Base-by-base conservation (phyloP, 78 protist species). In the Polysphondylium violaceum region DNA sequence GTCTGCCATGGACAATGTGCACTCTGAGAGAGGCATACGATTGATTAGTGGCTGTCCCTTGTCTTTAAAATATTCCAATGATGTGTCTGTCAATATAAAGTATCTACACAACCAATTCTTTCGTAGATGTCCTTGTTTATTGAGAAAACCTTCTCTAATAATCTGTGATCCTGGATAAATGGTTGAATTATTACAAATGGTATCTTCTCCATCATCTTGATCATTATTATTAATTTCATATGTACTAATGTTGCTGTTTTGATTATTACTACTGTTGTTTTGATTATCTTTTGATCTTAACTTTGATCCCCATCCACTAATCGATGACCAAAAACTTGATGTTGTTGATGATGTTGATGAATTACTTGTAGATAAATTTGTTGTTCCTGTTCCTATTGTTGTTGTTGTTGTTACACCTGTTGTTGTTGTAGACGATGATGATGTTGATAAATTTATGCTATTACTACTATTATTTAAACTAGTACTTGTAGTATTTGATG, bases 51-150 rank as follows among this genome's bases (percentile, higher is more conserved):
- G 58, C 27, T 31, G 38, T 16, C 73, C 79, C 19, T 83, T 69
- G 1, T 67, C 79, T 29, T 69, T 67, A 58, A 69, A 83, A 40
- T 83, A 83, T 31, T 83, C 91, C 12, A 83, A 59, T 5, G 72
- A 69, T 5, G 60, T 69, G 21, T 69, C 79, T 0, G 91, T 83
- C 43, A 83, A 27, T 31, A 83, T 69, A 60, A 83, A 83, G 29
- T 83, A 83, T 55, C 91, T 69, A 27, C 67, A 74, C 31, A 83
- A 44, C 91, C 91, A 83, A 53, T 83, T 83, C 91, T 83, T 83
- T 25, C 91, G n/a, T 29, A 83, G 53, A 44, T 83, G 91, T 23
- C 91, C 91, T 44, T 83, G 91, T 44, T 83, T 83, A 44, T 83
- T 83, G 16, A 83, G 50, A 69, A 40, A 69, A n/a, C 91, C 91